Conservation (phyloP, 805 yeast genomes). For the Myxozyma neglecta region DNA sequence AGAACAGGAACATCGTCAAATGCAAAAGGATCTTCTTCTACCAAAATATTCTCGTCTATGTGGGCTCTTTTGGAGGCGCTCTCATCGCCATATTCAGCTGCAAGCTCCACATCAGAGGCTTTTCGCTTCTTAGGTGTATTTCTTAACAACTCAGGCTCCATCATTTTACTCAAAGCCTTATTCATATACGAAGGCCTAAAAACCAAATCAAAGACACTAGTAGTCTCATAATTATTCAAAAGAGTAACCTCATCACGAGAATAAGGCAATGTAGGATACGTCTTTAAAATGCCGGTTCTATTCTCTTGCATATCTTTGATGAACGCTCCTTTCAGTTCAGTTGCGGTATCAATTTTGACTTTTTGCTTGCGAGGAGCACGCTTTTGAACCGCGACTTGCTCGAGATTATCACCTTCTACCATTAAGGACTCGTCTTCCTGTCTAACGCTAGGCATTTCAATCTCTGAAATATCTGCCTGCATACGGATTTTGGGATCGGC, state of each 20-base stretch:
- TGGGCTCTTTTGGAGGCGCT: conserved; percentile 17
- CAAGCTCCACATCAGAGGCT: background rate
- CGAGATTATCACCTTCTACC: conserved; percentile 10
- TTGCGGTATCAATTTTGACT: conserved; percentile 48
- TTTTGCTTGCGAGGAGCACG: conserved; percentile 43
- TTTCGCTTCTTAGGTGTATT: conserved; percentile 19
- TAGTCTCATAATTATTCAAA: conserved; percentile 8
- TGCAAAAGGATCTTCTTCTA: conserved; percentile 8
- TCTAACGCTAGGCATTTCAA: conserved; percentile 24
- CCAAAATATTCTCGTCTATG: conserved; percentile 5
- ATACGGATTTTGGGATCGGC: conserved; percentile 1
- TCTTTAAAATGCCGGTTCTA: conserved; percentile 33
- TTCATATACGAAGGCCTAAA: conserved; percentile 18
- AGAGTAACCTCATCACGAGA: conserved; percentile 20
- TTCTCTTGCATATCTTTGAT: conserved; percentile 40
- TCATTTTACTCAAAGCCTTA: conserved; percentile 9
- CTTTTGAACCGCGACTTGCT: conserved; percentile 8
- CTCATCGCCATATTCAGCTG: conserved; percentile 22
- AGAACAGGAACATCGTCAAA: conserved; percentile 4
- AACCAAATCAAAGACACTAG: conserved; percentile 11
- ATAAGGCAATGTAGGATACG: conserved; percentile 26
- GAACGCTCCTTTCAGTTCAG: conserved; percentile 48
- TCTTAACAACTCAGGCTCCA: conserved; percentile 6
- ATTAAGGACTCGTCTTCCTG: conserved; percentile 7
- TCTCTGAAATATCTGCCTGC: conserved; percentile 21